Conservation (phyloP, 352 stramenopile species). For the Phytophthora cajani region DNA sequence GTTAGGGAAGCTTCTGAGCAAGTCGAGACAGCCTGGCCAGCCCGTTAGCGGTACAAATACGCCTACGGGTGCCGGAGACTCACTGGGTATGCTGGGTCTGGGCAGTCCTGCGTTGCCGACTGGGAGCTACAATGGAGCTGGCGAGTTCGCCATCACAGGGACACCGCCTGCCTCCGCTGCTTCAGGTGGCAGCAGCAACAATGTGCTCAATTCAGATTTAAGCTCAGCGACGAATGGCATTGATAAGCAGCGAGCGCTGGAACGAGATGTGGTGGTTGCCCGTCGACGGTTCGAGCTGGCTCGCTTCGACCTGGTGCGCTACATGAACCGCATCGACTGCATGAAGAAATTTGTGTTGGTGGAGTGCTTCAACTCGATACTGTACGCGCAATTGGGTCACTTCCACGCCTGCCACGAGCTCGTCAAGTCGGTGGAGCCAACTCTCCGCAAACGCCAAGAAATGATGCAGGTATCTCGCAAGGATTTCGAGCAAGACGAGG, state of each 20-base stretch:
- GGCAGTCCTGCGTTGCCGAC: conserved; percentile 32
- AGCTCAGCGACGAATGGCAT: conserved; percentile 19
- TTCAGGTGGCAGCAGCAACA: conserved; percentile 27
- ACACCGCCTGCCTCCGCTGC: conserved; percentile 27
- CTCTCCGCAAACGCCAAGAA: conserved; percentile 70
- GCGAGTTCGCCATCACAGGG: conserved; percentile 22
- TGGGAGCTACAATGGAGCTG: conserved; percentile 18
- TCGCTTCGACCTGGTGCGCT: conserved; percentile 85
- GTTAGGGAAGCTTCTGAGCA: conserved; percentile 82
- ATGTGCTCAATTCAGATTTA: conserved; percentile 24
- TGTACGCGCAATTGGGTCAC: conserved; percentile 83
- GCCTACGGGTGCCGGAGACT: conserved; percentile 31
- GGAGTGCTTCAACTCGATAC: conserved; percentile 85
- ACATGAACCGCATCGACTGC: conserved; percentile 82
- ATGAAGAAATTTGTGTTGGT: conserved; percentile 88
- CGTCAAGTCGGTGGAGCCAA: conserved; percentile 77
- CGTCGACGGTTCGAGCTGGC: conserved; percentile 81
- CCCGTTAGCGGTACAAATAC: conserved; percentile 30
- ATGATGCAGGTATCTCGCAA: conserved; percentile 67
- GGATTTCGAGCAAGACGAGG: conserved; percentile 77
- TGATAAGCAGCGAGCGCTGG: conserved; percentile 57
- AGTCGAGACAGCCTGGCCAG: conserved; percentile 50
- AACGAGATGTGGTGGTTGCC: conserved; percentile 70
- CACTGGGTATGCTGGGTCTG: conserved; percentile 25
- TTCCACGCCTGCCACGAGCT: conserved; percentile 86